Conservation (phyloP, 2,329 filamentous ascomycete genomes). For the Colletotrichum sidae region DNA sequence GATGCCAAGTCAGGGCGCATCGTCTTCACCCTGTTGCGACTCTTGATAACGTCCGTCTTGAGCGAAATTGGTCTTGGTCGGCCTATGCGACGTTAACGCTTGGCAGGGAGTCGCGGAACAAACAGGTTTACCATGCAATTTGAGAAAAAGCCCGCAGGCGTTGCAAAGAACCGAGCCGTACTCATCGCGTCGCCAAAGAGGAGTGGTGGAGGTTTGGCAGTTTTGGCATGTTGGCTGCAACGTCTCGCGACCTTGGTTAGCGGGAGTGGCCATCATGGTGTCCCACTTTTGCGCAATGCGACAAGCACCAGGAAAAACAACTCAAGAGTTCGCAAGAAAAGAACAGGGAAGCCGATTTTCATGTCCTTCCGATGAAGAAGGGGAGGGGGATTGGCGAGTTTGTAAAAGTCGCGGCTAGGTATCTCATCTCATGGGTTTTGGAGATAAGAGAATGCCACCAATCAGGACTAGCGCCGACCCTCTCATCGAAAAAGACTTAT, state of each 20-base stretch:
- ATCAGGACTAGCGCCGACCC: no score
- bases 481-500: no score
- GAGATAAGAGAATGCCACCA: no score
- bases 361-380: no score
- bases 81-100: background rate
- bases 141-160: constrained; percentile 96
- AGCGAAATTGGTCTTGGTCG: constrained; percentile 93
- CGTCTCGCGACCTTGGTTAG: constrained; percentile 67
- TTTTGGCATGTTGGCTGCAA: constrained; percentile 97
- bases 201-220: constrained; percentile 94
- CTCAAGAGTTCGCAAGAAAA: no score
- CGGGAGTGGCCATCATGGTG: constrained; percentile 64
- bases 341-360: no score
- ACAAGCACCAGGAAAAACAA: no score
- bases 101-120: background rate
- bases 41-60: constrained; percentile 99
- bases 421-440: no score
- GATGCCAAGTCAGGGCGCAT: constrained; percentile 80
- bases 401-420: no score
- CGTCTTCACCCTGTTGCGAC: constrained; percentile 96
- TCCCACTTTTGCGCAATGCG: no score
- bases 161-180: constrained; percentile 96
- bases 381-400: constrained; percentile 44
- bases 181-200: constrained; percentile 97
- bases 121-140: constrained; percentile 78